A percentile compares a stretch with the other conserved stretches of the same genome.
Conservation (phyloP, 2,329 filamentous ascomycete genomes). For the Emergomyces pasteurianus region DNA sequence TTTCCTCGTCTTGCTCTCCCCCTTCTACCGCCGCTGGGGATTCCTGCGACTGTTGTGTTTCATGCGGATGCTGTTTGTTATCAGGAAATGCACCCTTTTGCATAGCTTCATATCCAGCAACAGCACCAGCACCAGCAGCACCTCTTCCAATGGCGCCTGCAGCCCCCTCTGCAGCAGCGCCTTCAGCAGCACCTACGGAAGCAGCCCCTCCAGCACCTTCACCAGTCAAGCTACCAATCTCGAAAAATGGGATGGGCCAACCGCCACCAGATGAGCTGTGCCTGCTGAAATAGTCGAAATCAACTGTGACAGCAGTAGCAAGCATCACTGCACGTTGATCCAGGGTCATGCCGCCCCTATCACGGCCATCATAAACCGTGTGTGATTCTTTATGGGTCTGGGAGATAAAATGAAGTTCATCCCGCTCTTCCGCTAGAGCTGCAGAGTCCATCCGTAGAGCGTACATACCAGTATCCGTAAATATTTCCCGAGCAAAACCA, state of each 20-base stretch:
- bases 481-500: conserved; percentile 51
- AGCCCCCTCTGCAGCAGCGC: conserved; percentile 26
- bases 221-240: conserved; percentile 29
- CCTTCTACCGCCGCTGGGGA: not conserved
- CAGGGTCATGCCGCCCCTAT: conserved; percentile 45
- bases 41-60: conserved; percentile 3
- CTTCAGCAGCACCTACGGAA: conserved; percentile 16
- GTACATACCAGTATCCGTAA: conserved; percentile 55
- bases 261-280: conserved; percentile 40
- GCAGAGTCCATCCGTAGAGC: conserved; percentile 53
- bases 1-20: conserved; percentile 17
- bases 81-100: conserved; percentile 30
- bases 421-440: conserved; percentile 26
- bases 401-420: conserved; percentile 27
- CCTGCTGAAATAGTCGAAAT: conserved; percentile 57
- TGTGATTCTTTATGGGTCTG: conserved; percentile 20
- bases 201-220: conserved; percentile 23
- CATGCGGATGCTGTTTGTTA: conserved; percentile 2
- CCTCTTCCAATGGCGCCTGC: conserved; percentile 34
- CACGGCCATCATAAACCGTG: conserved; percentile 7
- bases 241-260: conserved; percentile 41
- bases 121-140: conserved; percentile 43
- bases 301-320: conserved; percentile 51
- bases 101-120: conserved; percentile 54
- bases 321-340: conserved; percentile 56